Base-by-base conservation (phyloP, 768 basidiomycete species). In the Hericium erinaceus region DNA sequence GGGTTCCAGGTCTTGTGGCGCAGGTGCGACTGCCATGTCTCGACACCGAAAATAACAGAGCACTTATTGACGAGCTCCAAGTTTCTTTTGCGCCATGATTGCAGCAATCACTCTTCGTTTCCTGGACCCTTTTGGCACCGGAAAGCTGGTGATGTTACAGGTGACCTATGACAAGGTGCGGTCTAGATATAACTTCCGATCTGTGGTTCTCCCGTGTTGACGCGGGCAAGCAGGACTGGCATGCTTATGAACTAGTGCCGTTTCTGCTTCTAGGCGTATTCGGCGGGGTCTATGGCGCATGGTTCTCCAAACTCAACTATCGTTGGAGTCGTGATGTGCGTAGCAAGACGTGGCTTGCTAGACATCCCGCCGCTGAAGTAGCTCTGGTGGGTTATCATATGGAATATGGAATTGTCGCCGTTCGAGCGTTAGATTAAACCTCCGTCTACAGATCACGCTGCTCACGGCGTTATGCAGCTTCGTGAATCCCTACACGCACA, bases 1-100 rank as follows among this genome's bases (percentile, higher is more conserved):
- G 16, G 15, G 22, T 13, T 39, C 3, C 38, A 85, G 83, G 87
- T 89, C 56, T 93, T 98, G 92, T 95, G 92, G 91, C 77, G 93
- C 75, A 90, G 90, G 92, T 92, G 65, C 50, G 70, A 22, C 22
- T 11, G 16, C 26, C 20, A 3, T 22, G 13, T 24, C 51, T 52
- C 8, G 46, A 13, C 20, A 2, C 16, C 16, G 33, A 24, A 11
- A 20, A 24, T n/a, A 22, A 16, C 2, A 49, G 48, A 74, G 66
- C 22, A 74, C 73, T 64, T 74, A 72, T 20, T 52, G 16, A 40
- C 44, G 57, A n/a, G 67, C 58, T 55, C 66, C 15, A 67, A 95
- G 92, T 65, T 99, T 99, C 74, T 95, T 99, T 70, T 98, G 97
- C 67, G 97, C 97, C 2, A 85, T 98, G 80, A 91, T 98, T 62